These are phyloP conservation scores for Silene noctiflora DNA, from an alignment of 179 eudicot genomes.

Conservation along the genomic window DNA sequence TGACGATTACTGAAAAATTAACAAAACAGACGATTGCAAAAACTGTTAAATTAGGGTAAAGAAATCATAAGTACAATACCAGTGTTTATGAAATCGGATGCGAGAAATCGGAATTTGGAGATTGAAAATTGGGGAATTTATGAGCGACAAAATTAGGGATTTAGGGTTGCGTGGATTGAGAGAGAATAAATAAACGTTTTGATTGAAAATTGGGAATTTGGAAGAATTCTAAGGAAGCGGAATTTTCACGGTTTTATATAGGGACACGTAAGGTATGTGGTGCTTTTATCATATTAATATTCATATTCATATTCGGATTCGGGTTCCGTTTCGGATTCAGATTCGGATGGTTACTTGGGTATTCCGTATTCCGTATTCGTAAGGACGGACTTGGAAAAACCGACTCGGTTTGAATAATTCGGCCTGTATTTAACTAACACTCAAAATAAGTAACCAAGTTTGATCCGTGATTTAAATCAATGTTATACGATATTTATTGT, in stretches of 20 bases:
- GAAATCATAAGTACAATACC: not conserved
- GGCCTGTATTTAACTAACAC: too few relatives aligned
- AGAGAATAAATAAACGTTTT: not conserved
- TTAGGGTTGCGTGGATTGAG: too few relatives aligned
- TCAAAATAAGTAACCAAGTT: too few relatives aligned
- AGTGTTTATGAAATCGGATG: conserved; percentile 16
- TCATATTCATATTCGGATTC: too few relatives aligned
- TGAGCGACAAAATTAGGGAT: conserved; percentile 3
- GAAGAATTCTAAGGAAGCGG: not conserved
- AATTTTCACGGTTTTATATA: not conserved
- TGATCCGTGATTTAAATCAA: too few relatives aligned
- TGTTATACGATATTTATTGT: too few relatives aligned
- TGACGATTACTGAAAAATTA: not conserved
- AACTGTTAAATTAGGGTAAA: not conserved
- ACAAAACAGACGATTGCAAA: not conserved
- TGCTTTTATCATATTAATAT: too few relatives aligned
- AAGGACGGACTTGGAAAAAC: too few relatives aligned
- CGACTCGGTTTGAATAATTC: too few relatives aligned
- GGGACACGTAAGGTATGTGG: not conserved
- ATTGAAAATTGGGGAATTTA: not conserved
- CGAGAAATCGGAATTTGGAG: not conserved
- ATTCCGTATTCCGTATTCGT: too few relatives aligned
- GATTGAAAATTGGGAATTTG: not conserved
- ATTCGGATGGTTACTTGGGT: too few relatives aligned
- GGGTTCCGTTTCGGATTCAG: too few relatives aligned